Evolutionary conservation across 1,139 yeast genomes (phyloP).

Genomic region (Candida pseudocylindracea): DNA sequence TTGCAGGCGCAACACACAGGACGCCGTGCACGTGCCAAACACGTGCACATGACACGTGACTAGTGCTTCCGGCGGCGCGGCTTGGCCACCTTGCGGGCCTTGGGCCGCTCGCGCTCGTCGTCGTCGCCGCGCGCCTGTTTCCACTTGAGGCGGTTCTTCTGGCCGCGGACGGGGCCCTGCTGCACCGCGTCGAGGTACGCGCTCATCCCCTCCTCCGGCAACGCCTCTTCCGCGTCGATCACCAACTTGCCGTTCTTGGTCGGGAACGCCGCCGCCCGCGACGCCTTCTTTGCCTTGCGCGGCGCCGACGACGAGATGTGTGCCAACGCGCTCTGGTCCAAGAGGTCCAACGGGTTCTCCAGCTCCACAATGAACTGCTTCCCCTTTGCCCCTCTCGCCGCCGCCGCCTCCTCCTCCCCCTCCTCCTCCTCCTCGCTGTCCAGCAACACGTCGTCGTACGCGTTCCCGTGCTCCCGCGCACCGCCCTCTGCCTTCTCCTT

Average conservation of each 20-base stretch:
- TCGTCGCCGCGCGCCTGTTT: slow-evolving; percentile 39
- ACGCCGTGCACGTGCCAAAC: no score
- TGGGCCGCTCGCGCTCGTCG: slow-evolving; percentile 10
- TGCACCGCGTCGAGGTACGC: slow-evolving; percentile 88
- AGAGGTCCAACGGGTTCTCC: slow-evolving; percentile 73
- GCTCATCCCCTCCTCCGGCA: slow-evolving; percentile 36
- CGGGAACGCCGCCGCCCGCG: slow-evolving; percentile 7
- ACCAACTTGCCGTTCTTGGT: slow-evolving; percentile 31
- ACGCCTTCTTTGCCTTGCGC: slow-evolving; percentile 9
- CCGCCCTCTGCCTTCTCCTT: slow-evolving; percentile 23
- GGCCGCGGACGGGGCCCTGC: slow-evolving; percentile 86
- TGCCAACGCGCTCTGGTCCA: slow-evolving; percentile 67
- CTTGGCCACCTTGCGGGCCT: slow-evolving; percentile 3
- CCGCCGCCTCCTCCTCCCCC: slow-evolving; percentile 7
- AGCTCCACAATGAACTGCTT: slow-evolving; percentile 56
- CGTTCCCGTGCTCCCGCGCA: slow-evolving; percentile 20
- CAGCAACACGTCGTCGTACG: slow-evolving; percentile 64
- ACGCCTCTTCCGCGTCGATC: slow-evolving; percentile 13
- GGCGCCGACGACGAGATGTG: slow-evolving; percentile 81
- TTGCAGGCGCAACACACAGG: no score
- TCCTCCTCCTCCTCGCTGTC: slow-evolving; percentile 18
- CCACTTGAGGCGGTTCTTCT: slow-evolving; percentile 72
- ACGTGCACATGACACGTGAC: not conserved
- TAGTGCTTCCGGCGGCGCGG: slow-evolving; percentile 7
- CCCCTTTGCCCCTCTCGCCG: slow-evolving; percentile 3